Percentiles rank a stretch among this genome's conserved stretches.
Conservation (phyloP, 2,329 filamentous ascomycete species). For the Penicillium brasilianum region DNA sequence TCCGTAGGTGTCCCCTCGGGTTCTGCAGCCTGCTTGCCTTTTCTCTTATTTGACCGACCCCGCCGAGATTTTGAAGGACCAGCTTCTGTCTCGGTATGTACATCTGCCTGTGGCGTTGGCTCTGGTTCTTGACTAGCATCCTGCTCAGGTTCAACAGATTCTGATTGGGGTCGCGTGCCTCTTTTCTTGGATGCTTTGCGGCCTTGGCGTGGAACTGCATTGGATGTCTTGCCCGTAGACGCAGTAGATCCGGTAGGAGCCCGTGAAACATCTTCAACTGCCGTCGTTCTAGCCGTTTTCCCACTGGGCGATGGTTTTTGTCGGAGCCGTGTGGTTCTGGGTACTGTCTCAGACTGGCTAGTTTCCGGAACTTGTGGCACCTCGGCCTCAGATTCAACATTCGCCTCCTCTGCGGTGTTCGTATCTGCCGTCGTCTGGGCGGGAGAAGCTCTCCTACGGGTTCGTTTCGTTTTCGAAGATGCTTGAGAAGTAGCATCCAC, state of each 20-base stretch:
- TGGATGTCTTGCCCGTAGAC: constrained; percentile 5
- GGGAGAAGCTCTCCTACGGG: background rate
- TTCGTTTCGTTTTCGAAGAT: background rate
- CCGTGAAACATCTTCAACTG: background rate
- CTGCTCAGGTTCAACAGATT: constrained; percentile 16
- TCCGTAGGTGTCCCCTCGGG: constrained; percentile 7
- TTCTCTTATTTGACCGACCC: constrained; percentile 12
- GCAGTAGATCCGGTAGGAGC: background rate
- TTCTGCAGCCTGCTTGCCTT: constrained; percentile 8
- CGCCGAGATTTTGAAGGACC: constrained; percentile 15
- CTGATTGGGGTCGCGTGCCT: constrained; percentile 14
- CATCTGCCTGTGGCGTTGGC: background rate
- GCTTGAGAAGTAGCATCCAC: background rate
- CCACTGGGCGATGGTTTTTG: constrained; percentile 10
- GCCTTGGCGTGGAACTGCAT: background rate
- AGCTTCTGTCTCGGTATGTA: constrained; percentile 15
- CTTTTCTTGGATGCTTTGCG: constrained; percentile 18
- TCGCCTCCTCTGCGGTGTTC: background rate
- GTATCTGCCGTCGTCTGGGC: background rate
- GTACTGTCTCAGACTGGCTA: background rate
- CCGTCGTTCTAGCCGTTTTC: background rate
- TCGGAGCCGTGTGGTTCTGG: constrained; percentile 16
- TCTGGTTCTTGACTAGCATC: constrained; percentile 16
- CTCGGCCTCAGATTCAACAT: background rate
- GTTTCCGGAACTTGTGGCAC: background rate